Conservation (phyloP, 257 asterid species). For the Gentiana macrophylla region DNA sequence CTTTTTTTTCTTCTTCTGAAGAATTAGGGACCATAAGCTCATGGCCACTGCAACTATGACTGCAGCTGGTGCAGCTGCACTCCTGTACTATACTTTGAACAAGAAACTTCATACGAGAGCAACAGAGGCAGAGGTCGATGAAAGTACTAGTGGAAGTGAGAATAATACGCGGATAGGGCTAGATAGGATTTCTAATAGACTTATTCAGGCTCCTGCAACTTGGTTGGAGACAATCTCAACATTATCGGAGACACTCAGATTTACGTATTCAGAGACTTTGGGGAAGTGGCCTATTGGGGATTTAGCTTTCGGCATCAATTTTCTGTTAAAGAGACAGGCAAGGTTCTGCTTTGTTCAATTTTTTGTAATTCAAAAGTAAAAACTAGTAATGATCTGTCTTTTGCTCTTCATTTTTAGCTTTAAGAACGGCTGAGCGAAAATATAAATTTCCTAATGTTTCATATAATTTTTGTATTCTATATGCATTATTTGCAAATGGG, state of each 20-base stretch:
- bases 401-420: background rate
- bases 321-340: constrained; percentile 94
- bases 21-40: constrained; percentile 34
- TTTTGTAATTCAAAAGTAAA: no score
- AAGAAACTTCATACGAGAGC: constrained; percentile 46
- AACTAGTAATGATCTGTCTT: background rate
- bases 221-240: constrained; percentile 97
- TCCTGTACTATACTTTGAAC: constrained; percentile 77
- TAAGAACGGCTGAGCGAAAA: background rate
- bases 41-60: constrained; percentile 99
- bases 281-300: constrained; percentile 99
- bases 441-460: background rate
- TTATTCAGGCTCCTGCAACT: constrained; percentile 95
- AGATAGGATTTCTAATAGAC: constrained; percentile 75
- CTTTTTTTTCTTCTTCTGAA: constrained; percentile 5
- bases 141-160: constrained; percentile 35
- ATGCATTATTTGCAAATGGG: no score
- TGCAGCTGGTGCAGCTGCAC: constrained; percentile 99
- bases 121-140: constrained; percentile 44
- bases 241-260: constrained; percentile 88
- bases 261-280: constrained; percentile 92
- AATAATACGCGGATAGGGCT: constrained; percentile 41
- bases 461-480: no score
- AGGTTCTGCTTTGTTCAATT: constrained; percentile 7
- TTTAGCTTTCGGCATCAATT: constrained; percentile 95